phyloP scores from a whole-genome alignment of 202 grass and related monocot species.

The Bolboschoenoplectus hybrid region DNA sequence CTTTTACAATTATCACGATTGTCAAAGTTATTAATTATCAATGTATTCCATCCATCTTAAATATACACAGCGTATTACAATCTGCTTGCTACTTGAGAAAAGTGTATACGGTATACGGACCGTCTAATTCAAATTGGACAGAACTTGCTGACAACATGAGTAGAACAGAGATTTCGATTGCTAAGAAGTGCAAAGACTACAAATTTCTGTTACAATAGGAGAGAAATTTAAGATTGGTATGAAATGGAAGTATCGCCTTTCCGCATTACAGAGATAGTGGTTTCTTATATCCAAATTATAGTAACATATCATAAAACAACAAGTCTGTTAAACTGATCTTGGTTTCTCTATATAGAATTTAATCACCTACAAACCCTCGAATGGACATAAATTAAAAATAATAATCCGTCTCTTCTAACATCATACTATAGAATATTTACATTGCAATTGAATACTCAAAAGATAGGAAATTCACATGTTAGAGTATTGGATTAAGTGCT shows the following conservation, averaged over 20 bases:
- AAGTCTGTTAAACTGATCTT: neutral
- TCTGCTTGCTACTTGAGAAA: no score
- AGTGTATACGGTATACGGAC: no score
- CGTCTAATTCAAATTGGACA: neutral
- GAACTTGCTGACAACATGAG: neutral
- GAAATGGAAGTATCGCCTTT: neutral
- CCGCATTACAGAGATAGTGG: neutral
- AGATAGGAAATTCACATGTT: neutral
- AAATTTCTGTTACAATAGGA: neutral
- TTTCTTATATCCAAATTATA: neutral
- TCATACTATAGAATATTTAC: neutral
- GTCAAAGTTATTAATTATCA: no score
- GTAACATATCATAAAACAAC: neutral
- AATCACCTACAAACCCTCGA: neutral
- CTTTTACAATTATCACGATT: no score
- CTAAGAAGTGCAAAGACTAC: neutral
- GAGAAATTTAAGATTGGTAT: neutral
- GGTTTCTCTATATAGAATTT: neutral
- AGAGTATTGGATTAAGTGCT: neutral
- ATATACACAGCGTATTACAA: no score
- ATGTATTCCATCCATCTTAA: no score
- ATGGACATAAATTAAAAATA: constrained; percentile 4
- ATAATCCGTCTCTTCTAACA: neutral
- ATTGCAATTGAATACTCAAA: neutral
- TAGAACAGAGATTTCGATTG: neutral